Base-by-base conservation (phyloP, 306 rosid genomes). In the Acacia crassicarpa region DNA sequence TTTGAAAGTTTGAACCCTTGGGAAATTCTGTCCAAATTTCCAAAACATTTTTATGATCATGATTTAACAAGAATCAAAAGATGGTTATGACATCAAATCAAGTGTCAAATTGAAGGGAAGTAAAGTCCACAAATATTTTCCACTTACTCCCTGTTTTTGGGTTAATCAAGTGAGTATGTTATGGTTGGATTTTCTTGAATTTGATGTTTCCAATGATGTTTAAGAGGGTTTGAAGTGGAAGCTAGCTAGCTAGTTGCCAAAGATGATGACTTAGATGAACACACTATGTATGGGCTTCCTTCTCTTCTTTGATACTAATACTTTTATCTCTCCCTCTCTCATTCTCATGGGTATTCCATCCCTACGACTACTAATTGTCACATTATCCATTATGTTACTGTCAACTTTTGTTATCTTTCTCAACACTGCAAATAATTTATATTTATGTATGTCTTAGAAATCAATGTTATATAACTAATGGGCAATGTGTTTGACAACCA, bases 241-340 rank as follows among this genome's bases (percentile, higher is more conserved):
- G 61, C 23, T 54, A 58, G 38, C 23, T 54, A 58, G 38, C 35
- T 23, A 62, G 67, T 1, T 62, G 40, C 67, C 38, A 62, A 25
- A 4, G 16, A 10, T 8, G 23, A 53, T 56, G 12, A 56, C 9
- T 2, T 12, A 56, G 14, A 56, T 79, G 75, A 81, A 81, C 67
- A 49, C 72, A 49, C 78, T 8, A 56, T 0, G 8, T 22, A 88
- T 88, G 95, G 90, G 92, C 88, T 84, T 89, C 84, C 90, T 83
- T 84, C 89, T 78, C 69, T 30, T 82, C 71, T 78, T 89, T 80
- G 84, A 46, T 13, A 12, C 3, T 70, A 30, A 30, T 1, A 30
- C 32, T 30, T 30, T 30, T 30, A 49, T 17, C 27, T 71, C 71
- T 23, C 45, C 46, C 45, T 70, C 46, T 22, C n/a, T 43, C 14